Percentiles rank a stretch among this genome's conserved stretches.
phyloP scores from a whole-genome alignment of 495 filamentous ascomycete species.

The Neurospora intermedia region DNA sequence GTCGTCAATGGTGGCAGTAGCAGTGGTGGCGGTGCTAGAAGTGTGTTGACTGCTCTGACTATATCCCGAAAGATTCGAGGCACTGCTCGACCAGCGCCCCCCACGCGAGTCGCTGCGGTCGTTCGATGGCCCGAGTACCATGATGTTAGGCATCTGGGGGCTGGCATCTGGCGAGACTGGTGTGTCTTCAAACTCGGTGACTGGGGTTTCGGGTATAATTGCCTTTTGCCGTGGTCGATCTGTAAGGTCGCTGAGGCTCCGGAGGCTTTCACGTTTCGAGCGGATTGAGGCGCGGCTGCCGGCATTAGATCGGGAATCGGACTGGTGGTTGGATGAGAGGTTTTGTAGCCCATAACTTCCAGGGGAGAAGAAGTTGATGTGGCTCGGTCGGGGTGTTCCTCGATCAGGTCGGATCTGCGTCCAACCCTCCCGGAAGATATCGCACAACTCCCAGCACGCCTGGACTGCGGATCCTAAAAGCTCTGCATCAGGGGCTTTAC shows the following conservation, averaged over 20 bases:
- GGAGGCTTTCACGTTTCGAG: conserved; percentile 34
- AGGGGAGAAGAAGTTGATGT: conserved; percentile 53
- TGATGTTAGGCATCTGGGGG: conserved; percentile 65
- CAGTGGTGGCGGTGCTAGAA: conserved; percentile 65
- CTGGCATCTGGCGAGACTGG: conserved; percentile 69
- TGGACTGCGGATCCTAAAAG: conserved; percentile 78
- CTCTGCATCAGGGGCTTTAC: conserved; percentile 66
- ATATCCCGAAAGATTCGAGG: conserved; percentile 62
- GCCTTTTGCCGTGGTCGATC: conserved; percentile 22
- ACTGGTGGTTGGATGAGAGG: conserved; percentile 13
- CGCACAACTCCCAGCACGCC: conserved; percentile 90
- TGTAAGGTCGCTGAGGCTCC: conserved; percentile 21
- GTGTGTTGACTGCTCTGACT: conserved; percentile 60
- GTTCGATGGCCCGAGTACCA: conserved; percentile 62
- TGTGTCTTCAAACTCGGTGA: conserved; percentile 86
- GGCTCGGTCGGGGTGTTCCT: conserved; percentile 74
- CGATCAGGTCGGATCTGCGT: conserved; percentile 78
- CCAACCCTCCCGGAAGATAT: conserved; percentile 90
- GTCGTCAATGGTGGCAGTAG: conserved; percentile 51
- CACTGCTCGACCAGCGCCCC: conserved; percentile 62
- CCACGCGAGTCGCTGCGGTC: conserved; percentile 28
- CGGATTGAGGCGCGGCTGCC: conserved; percentile 34
- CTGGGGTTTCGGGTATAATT: conserved; percentile 68
- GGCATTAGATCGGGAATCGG: conserved; percentile 23
- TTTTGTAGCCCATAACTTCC: conserved; percentile 13